Conservation (phyloP, 352 stramenopile genomes). For the Phytophthora fragariae region DNA sequence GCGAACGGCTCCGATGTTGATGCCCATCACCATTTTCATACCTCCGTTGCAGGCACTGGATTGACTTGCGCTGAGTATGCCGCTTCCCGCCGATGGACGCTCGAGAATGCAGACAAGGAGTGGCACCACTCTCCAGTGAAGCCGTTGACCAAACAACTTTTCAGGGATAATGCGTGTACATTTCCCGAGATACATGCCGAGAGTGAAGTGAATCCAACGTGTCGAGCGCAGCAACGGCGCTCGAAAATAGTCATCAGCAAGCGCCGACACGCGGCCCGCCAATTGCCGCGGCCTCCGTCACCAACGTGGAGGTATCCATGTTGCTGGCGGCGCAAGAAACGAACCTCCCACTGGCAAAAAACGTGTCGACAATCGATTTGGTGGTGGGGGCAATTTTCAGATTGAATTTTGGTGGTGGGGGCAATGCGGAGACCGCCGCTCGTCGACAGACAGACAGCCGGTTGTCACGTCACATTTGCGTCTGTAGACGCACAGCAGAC, state of each 20-base stretch:
- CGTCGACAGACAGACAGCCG: slow-evolving; percentile 2
- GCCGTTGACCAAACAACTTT: too few species aligned
- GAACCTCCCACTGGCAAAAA: slow-evolving; percentile 17
- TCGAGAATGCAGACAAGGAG: background rate
- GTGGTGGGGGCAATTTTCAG: slow-evolving; percentile 12
- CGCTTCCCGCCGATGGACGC: slow-evolving; percentile 6
- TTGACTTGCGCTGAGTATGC: background rate
- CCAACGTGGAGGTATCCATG: slow-evolving; percentile 29
- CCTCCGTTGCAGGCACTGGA: slow-evolving; percentile 9
- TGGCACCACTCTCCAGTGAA: background rate
- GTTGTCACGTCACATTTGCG: slow-evolving; percentile 15
- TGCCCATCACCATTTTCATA: slow-evolving; percentile 11
- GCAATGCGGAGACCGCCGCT: too few species aligned
- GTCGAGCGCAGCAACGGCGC: too few species aligned
- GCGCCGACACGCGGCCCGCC: background rate
- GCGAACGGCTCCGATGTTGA: slow-evolving; percentile 1
- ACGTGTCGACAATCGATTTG: slow-evolving; percentile 21
- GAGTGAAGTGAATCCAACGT: too few species aligned
- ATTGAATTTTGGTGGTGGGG: too few species aligned
- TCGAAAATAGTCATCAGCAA: too few species aligned
- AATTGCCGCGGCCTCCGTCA: slow-evolving; percentile 9
- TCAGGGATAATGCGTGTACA: too few species aligned
- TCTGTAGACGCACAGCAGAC: slow-evolving; percentile 10
- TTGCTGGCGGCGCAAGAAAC: slow-evolving; percentile 16
- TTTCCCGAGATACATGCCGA: too few species aligned